Evolutionary conservation across 331 rosid species (phyloP).

Genomic region (Ulmus americana): DNA sequence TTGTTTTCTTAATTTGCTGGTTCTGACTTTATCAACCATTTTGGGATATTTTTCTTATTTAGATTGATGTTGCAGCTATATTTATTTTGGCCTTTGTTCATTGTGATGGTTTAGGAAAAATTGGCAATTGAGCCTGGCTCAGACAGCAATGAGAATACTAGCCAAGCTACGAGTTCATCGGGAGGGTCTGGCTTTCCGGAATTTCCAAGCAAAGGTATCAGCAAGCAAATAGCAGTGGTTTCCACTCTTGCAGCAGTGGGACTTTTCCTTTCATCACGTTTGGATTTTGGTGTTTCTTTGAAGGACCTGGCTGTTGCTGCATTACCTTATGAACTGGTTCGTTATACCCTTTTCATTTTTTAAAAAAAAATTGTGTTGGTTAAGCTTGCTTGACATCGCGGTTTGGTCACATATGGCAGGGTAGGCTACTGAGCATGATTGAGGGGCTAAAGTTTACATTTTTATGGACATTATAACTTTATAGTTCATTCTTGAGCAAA

Average conservation of each 20-base stretch:
- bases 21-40: background rate
- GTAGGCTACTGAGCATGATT: background rate
- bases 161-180: conserved; percentile 34
- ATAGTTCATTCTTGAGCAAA: background rate
- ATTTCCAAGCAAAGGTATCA: conserved; percentile 56
- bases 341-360: background rate
- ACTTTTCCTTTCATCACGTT: conserved; percentile 56
- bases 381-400: background rate
- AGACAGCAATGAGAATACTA: conserved; percentile 18
- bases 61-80: background rate
- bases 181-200: conserved; percentile 38
- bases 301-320: conserved; percentile 76
- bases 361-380: background rate
- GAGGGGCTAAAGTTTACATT: background rate
- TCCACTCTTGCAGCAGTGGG: conserved; percentile 71
- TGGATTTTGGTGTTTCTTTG: conserved; percentile 89
- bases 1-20: background rate
- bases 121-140: conserved; percentile 34
- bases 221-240: conserved; percentile 50
- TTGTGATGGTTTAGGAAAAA: conserved; percentile 32
- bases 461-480: background rate
- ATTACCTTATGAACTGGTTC: conserved; percentile 83
- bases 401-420: background rate
- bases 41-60: background rate
- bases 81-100: background rate